Base-by-base conservation (phyloP, 805 yeast species). In the Yamadazyma tumulicola region DNA sequence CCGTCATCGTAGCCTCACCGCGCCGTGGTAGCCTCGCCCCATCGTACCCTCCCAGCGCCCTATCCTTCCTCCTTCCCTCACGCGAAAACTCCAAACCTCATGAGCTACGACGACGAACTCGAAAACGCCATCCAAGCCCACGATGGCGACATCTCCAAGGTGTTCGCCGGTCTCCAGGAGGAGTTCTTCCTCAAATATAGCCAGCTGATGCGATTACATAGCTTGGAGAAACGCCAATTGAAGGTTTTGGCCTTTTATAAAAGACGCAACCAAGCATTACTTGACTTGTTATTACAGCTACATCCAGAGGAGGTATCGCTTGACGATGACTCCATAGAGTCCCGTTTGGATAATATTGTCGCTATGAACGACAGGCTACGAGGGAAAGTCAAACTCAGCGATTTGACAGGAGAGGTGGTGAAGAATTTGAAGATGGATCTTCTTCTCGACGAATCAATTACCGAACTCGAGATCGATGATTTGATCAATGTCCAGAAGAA, bases 381-480 rank as follows among this genome's bases (percentile, higher is more conserved):
- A 23, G 31, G 22, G 5, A 29, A 34, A 7, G 18, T 30, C 12
- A 24, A 25, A 18, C 16, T 20, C 5, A 11, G 22, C 46, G n/a
- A n/a, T n/a, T n/a, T n/a, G n/a, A n/a, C n/a, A n/a, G n/a, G n/a
- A n/a, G n/a, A n/a, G n/a, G n/a, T n/a, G n/a, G n/a, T n/a, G n/a
- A n/a, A n/a, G n/a, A n/a, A n/a, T n/a, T n/a, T n/a, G n/a, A 23
- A 45, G 50, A 12, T 41, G 57, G 6, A 55, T 59, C 45, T 64
- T 7, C 51, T 54, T 16, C 42, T 64, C n/a, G 46, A 42, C n/a
- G 73, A 67, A 34, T 41, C 54, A 24, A 45, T 65, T 2, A 60
- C 71, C 2, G 73, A 65, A 10, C 45, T 64, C 14, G 43, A 55
- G 13, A 47, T 55, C 27, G 73, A 67, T 41, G 72, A 67, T 34